Base-by-base conservation (phyloP, 192 early-diverging fungal species). In the Backusella tuberculispora region DNA sequence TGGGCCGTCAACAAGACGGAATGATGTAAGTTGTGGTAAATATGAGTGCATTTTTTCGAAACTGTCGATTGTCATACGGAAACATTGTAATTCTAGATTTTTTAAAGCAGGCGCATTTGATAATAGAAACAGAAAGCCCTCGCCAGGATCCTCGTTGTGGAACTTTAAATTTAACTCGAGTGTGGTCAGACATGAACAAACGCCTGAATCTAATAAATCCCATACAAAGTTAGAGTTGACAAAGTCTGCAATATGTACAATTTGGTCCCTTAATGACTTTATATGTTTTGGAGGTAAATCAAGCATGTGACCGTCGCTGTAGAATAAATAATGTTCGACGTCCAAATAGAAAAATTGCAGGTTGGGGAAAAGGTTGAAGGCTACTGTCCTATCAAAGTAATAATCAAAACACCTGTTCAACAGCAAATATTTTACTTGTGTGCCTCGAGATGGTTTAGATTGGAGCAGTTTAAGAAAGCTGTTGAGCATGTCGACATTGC, bases 401-500 rank as follows among this genome's bases (percentile, higher is more conserved):
- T 60, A 60, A 60, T 60, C 53, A 60, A 60, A 60, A 9, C 53
- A 60, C 53, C 53, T 6, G 53, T 60, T 60, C 21, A 60, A 19
- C 26, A 60, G 9, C 3, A 60, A 26, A 24, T 60, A 24, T 60
- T 60, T 60, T 24, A 60, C 53, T 60, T 60, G 53, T 19, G 21
- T 60, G 53, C 53, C 53, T 24, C 53, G 19, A 12, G 53, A 60
- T 13, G 53, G 53, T 60, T 60, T 24, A 60, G 53, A 60, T 60
- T 60, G 53, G 26, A 60, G 9, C 21, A 60, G 12, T 26, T 60
- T 60, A 26, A 60, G 53, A 60, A 60, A 60, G 21, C 10, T 10
- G 53, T 60, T 60, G 53, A 60, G 53, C 53, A 60, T 60, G 53
- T 10, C 12, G 53, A 60, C 53, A 60, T 60, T 60, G 53, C 53